These are phyloP conservation scores for Talaromyces sp. DNA, from an alignment of 2,329 filamentous ascomycete species.

Conservation along the genomic window DNA sequence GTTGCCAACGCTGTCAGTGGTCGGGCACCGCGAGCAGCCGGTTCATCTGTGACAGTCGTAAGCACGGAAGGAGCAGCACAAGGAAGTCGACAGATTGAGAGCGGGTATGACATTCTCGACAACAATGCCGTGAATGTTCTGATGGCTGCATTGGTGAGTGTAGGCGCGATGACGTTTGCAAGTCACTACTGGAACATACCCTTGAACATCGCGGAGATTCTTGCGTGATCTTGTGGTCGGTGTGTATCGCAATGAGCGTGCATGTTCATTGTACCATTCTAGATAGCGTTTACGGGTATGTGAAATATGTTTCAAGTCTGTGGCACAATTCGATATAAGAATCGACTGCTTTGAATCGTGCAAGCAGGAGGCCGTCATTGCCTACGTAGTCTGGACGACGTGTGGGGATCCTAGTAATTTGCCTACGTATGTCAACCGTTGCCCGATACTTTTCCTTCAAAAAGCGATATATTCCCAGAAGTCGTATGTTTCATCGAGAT, in stretches of 20 bases:
- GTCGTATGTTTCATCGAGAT: not conserved
- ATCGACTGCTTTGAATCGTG: not conserved
- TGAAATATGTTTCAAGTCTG: not conserved
- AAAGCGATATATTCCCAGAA: not conserved
- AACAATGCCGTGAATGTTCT: constrained; percentile 95
- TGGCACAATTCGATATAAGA: not conserved
- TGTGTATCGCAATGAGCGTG: not conserved
- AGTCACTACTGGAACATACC: constrained; percentile 33
- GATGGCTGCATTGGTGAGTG: constrained; percentile 80
- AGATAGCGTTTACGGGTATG: not conserved
- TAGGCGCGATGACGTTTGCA: constrained; percentile 65
- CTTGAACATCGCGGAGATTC: constrained; percentile 6
- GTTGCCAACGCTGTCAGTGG: constrained; percentile 30
- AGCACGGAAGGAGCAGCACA: constrained; percentile 42
- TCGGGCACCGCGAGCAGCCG: constrained; percentile 22
- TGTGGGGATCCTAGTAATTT: not conserved
- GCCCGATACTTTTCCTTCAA: not conserved
- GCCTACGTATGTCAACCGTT: not conserved
- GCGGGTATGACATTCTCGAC: constrained; percentile 70
- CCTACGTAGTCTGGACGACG: not conserved
- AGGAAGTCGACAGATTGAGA: constrained; percentile 59
- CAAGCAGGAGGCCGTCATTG: not conserved
- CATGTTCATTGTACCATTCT: not conserved
- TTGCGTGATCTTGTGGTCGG: not conserved
- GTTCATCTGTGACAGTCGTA: constrained; percentile 19